Percentiles rank a stretch among this genome's conserved stretches.
phyloP scores from a whole-genome alignment of 495 filamentous ascomycete species.

The Trichoderma orchidacearum region DNA sequence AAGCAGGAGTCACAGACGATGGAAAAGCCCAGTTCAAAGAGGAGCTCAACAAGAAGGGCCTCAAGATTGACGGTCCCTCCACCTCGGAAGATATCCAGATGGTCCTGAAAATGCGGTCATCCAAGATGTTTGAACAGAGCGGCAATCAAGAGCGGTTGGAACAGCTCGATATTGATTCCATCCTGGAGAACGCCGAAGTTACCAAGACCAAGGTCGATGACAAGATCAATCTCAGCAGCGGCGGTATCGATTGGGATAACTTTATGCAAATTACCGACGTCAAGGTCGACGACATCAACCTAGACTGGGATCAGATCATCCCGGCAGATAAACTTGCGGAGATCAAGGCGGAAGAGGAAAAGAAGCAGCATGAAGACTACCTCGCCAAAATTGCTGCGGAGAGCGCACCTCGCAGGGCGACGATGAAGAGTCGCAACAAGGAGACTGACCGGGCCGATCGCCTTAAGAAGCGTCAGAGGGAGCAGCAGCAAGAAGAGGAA shows the following conservation, averaged over 20 bases:
- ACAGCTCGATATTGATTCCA: constrained; percentile 95
- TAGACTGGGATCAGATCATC: constrained; percentile 94
- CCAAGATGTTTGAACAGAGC: constrained; percentile 95
- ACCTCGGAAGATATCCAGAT: constrained; percentile 83
- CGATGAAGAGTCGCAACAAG: constrained; percentile 34
- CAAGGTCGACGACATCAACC: constrained; percentile 71
- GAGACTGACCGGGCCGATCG: constrained; percentile 70
- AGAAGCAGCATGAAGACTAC: constrained; percentile 68
- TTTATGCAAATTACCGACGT: constrained; percentile 92
- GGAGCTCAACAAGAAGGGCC: constrained; percentile 37
- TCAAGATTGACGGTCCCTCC: constrained; percentile 57
- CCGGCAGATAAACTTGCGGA: constrained; percentile 80
- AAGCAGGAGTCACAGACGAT: constrained; percentile 89
- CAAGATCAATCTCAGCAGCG: constrained; percentile 42
- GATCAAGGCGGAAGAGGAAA: constrained; percentile 79
- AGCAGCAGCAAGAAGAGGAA: constrained; percentile 50
- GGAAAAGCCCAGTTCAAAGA: constrained; percentile 54
- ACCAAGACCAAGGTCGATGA: constrained; percentile 80
- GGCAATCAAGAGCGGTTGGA: constrained; percentile 93
- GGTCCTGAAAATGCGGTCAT: constrained; percentile 83
- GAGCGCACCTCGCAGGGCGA: constrained; percentile 69
- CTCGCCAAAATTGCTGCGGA: constrained; percentile 72
- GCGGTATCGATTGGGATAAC: constrained; percentile 85
- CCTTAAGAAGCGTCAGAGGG: constrained; percentile 81
- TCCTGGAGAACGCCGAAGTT: constrained; percentile 89